Percentiles rank a stretch among this genome's conserved stretches.
Evolutionary conservation across 1,139 yeast species (phyloP).

Genomic region (Candida sp.): DNA sequence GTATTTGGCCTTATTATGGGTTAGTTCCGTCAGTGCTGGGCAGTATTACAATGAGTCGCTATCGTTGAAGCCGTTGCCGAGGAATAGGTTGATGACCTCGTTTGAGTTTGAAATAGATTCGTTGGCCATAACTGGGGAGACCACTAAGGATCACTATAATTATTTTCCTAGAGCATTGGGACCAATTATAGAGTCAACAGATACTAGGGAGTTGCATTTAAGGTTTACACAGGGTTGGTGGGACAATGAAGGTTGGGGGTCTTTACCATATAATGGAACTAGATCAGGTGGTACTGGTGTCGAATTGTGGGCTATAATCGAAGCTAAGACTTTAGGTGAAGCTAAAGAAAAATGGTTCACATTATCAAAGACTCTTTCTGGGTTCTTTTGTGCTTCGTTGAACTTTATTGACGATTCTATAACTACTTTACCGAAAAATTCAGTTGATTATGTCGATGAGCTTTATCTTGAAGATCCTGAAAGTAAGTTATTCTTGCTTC

Average conservation of each 20-base stretch:
- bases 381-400: slow-evolving; percentile 92
- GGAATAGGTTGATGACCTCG: slow-evolving; percentile 64
- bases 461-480: slow-evolving; percentile 19
- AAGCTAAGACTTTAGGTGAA: slow-evolving; percentile 51
- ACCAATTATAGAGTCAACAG: slow-evolving; percentile 66
- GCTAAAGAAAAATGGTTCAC: slow-evolving; percentile 70
- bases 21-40: not conserved
- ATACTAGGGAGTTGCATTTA: slow-evolving; percentile 73
- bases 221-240: slow-evolving; percentile 95
- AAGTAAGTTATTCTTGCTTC: slow-evolving; percentile 51
- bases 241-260: slow-evolving; percentile 90
- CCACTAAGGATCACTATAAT: slow-evolving; percentile 51
- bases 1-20: slow-evolving; percentile 1
- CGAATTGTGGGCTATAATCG: slow-evolving; percentile 85
- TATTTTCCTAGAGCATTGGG: slow-evolving; percentile 81
- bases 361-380: slow-evolving; percentile 76
- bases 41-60: slow-evolving; percentile 53
- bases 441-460: slow-evolving; percentile 9
- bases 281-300: slow-evolving; percentile 94
- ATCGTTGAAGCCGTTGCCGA: slow-evolving; percentile 63
- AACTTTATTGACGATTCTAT: slow-evolving; percentile 80
- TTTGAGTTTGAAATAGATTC: slow-evolving; percentile 67
- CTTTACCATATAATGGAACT: slow-evolving; percentile 68
- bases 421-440: slow-evolving; percentile 66
- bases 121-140: slow-evolving; percentile 19